A percentile compares a stretch with the other conserved stretches of the same genome.
These are phyloP conservation scores for Suhomyces panamericanus DNA, from an alignment of 1,139 yeast genomes.

Conservation along the genomic window DNA sequence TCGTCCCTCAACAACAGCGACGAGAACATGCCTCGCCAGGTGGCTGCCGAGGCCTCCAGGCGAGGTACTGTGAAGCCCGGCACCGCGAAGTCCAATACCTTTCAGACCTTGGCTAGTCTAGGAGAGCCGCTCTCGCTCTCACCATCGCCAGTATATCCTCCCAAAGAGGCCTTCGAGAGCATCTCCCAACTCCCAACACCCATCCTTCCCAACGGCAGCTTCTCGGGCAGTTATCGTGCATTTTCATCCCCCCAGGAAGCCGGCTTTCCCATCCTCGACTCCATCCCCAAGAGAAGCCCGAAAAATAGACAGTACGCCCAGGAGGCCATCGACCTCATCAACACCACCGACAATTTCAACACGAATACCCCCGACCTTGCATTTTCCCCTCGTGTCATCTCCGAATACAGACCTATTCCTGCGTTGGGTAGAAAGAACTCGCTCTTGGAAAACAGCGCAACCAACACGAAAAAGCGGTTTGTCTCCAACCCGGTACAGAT, in stretches of 20 bases:
- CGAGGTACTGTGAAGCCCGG: not conserved
- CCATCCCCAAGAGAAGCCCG: constrained; percentile 7
- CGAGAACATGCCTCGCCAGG: constrained; percentile 2
- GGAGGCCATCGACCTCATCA: not conserved
- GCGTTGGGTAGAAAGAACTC: constrained; percentile 24
- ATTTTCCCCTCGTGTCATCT: constrained; percentile 25
- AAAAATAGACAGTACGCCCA: not conserved
- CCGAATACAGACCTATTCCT: constrained; percentile 36
- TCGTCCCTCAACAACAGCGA: constrained; percentile 6
- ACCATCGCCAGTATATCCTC: not conserved
- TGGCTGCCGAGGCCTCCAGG: not conserved
- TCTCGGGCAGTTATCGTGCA: constrained; percentile 9
- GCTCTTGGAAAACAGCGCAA: constrained; percentile 17
- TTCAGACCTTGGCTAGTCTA: not conserved
- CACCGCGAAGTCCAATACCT: not conserved
- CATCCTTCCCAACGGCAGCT: constrained; percentile 14
- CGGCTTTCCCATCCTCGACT: constrained; percentile 3
- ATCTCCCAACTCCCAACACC: constrained; percentile 22
- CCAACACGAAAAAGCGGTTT: constrained; percentile 19
- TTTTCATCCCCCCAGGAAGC: constrained; percentile 6
- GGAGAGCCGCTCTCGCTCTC: constrained; percentile 14
- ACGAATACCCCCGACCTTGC: not conserved
- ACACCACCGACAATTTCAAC: not conserved
- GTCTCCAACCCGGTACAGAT: constrained; percentile 24
- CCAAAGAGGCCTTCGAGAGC: constrained; percentile 1